Conservation (phyloP, 768 basidiomycete species). For the Phaeotremella fagi region DNA sequence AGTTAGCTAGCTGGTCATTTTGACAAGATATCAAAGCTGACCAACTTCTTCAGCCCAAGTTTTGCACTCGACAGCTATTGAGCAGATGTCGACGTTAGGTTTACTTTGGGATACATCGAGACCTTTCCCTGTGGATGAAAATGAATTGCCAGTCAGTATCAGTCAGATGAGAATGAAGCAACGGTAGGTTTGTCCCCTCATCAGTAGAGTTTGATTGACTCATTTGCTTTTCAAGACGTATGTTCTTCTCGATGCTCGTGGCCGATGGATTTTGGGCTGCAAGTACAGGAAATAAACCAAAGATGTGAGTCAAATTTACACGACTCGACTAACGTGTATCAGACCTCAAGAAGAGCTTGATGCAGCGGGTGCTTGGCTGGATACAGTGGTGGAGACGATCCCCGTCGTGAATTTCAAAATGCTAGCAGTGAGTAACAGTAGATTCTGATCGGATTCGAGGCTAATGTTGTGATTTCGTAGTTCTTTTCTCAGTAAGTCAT, state of each 20-base stretch:
- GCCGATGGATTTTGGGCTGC: slow-evolving; percentile 23
- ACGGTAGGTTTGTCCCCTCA: slow-evolving; percentile 8
- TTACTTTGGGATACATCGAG: slow-evolving; percentile 24
- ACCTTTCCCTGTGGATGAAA: slow-evolving; percentile 12
- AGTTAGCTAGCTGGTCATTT: background rate
- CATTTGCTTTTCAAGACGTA: slow-evolving; percentile 14
- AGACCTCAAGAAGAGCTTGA: slow-evolving; percentile 17
- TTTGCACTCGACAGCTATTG: slow-evolving; percentile 18
- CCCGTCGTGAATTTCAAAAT: slow-evolving; percentile 21
- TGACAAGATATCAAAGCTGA: background rate
- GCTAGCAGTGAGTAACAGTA: slow-evolving; percentile 10
- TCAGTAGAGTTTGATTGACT: background rate
- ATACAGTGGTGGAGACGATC: slow-evolving; percentile 8
- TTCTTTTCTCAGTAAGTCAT: slow-evolving; percentile 15
- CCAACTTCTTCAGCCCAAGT: slow-evolving; percentile 12
- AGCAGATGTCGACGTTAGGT: slow-evolving; percentile 24
- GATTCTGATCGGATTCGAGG: background rate
- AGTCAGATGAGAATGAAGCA: slow-evolving; percentile 24
- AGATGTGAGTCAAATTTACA: slow-evolving; percentile 15
- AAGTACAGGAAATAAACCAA: slow-evolving; percentile 15
- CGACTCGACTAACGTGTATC: background rate
- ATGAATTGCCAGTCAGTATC: slow-evolving; percentile 7
- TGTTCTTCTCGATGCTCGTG: slow-evolving; percentile 26
- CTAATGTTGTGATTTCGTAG: background rate
- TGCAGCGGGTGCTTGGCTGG: slow-evolving; percentile 21